Evolutionary conservation across 2,329 filamentous ascomycete genomes (phyloP).

Genomic region (Arachnopeziza araneosa): DNA sequence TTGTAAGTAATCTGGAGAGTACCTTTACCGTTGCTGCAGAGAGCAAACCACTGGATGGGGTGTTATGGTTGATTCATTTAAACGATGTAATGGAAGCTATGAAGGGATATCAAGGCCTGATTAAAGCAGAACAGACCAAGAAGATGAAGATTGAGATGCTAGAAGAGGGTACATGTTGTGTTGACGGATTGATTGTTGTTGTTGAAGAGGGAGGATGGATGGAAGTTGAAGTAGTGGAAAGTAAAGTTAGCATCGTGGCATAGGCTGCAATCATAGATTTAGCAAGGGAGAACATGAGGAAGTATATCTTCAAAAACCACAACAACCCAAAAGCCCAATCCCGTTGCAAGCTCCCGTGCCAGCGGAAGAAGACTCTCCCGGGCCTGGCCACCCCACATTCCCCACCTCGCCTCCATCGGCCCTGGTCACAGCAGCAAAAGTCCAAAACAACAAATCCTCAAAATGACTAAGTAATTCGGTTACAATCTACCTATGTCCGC

Average conservation of each 20-base stretch:
- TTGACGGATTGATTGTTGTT: slow-evolving; percentile 85
- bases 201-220: slow-evolving; percentile 68
- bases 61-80: slow-evolving; percentile 69
- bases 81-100: slow-evolving; percentile 69
- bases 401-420: background rate
- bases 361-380: background rate
- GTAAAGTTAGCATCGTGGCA: background rate
- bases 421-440: background rate
- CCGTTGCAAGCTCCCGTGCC: background rate
- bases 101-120: slow-evolving; percentile 50
- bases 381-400: background rate
- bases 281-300: background rate
- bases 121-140: slow-evolving; percentile 57
- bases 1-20: slow-evolving; percentile 32
- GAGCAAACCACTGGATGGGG: slow-evolving; percentile 64
- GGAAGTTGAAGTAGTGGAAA: slow-evolving; percentile 48
- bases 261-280: background rate
- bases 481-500: background rate
- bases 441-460: background rate
- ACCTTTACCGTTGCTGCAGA: slow-evolving; percentile 76
- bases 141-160: slow-evolving; percentile 66
- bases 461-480: background rate
- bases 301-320: background rate
- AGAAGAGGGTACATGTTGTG: slow-evolving; percentile 68
- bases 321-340: background rate